Percentiles rank a stretch among this genome's conserved stretches.
Evolutionary conservation across 495 filamentous ascomycete species (phyloP).

Genomic region (Cercophora sp.): DNA sequence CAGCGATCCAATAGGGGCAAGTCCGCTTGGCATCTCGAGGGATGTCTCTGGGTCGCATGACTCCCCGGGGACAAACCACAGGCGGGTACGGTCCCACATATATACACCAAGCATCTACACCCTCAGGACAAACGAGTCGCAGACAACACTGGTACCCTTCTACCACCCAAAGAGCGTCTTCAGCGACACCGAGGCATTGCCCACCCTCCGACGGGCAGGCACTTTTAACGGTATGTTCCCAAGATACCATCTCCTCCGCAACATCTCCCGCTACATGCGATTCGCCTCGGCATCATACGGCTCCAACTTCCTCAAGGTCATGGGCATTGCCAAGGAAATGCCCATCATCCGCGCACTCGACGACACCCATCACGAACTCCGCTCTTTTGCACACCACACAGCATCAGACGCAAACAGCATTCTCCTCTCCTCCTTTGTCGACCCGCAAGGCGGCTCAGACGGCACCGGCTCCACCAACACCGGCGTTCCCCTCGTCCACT

Average conservation of each 20-base stretch:
- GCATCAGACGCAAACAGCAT: constrained; percentile 64
- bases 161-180: constrained; percentile 49
- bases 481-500: constrained; percentile 76
- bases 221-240: constrained; percentile 63
- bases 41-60: constrained; percentile 13
- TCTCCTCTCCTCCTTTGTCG: constrained; percentile 70
- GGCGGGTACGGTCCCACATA: constrained; percentile 35
- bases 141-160: constrained; percentile 59
- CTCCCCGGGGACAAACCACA: constrained; percentile 21
- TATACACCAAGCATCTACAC: constrained; percentile 65
- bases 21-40: constrained; percentile 1
- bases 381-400: constrained; percentile 68
- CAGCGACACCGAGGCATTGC: constrained; percentile 52
- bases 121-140: constrained; percentile 59
- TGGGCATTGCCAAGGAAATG: constrained; percentile 58
- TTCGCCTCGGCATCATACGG: constrained; percentile 78
- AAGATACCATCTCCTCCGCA: constrained; percentile 60
- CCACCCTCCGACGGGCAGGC: constrained; percentile 53
- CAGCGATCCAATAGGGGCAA: neutral
- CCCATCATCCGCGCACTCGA: constrained; percentile 43
- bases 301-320: constrained; percentile 62
- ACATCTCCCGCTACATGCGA: constrained; percentile 70
- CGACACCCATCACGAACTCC: constrained; percentile 60
- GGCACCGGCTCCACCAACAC: constrained; percentile 65
- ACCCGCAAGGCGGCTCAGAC: constrained; percentile 71